Evolutionary conservation across 2,329 filamentous ascomycete species (phyloP).

Genomic region (Mariannaea elegans): DNA sequence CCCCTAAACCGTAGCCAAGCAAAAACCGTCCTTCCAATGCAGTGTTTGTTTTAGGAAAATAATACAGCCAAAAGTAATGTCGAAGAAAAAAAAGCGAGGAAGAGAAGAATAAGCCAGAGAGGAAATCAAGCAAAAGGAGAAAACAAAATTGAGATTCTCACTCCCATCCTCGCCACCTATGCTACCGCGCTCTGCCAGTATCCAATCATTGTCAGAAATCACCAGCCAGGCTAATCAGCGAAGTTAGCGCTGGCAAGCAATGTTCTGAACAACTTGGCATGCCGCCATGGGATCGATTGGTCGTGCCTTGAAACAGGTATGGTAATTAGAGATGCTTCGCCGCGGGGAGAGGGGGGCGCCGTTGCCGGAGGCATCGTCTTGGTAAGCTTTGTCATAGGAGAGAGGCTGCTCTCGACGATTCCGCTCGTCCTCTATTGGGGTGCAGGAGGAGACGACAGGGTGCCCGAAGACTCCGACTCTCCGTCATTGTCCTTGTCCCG

Average conservation of each 20-base stretch:
- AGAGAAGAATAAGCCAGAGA: background rate
- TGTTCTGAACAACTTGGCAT: background rate
- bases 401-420: background rate
- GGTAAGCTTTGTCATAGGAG: background rate
- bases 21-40: constrained; percentile 38
- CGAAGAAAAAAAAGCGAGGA: constrained; percentile 17
- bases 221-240: constrained; percentile 9
- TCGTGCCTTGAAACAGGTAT: no score
- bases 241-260: constrained; percentile 7
- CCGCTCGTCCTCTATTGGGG: constrained; percentile 18
- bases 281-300: no score
- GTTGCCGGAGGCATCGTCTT: background rate
- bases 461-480: constrained; percentile 65
- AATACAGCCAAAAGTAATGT: constrained; percentile 35
- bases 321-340: no score
- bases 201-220: background rate
- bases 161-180: constrained; percentile 21
- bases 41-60: constrained; percentile 36
- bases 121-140: background rate
- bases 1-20: constrained; percentile 38
- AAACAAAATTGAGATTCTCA: background rate
- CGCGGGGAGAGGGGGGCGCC: background rate
- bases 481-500: constrained; percentile 58
- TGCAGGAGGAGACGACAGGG: constrained; percentile 62
- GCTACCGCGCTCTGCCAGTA: background rate